phyloP scores from a whole-genome alignment of 2,329 filamentous ascomycete genomes.

The Penicillium capsulatum region DNA sequence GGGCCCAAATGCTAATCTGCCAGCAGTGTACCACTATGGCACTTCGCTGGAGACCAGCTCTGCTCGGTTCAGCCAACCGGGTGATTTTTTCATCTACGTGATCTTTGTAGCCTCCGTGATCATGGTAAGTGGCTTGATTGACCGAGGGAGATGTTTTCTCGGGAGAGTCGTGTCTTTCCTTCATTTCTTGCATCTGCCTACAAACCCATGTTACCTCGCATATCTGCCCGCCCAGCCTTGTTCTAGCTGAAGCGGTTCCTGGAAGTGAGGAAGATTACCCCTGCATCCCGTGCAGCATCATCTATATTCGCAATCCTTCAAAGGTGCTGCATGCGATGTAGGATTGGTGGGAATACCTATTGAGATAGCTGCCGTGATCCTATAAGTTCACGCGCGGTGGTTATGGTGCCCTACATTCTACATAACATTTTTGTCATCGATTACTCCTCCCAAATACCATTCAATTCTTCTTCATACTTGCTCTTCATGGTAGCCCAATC shows the following conservation, averaged over 20 bases:
- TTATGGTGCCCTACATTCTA: conserved; percentile 63
- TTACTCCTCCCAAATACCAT: conserved; percentile 23
- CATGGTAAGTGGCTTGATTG: conserved; percentile 61
- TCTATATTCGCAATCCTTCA: conserved; percentile 57
- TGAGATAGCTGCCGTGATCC: conserved; percentile 57
- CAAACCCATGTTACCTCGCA: conserved; percentile 51
- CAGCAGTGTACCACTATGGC: conserved; percentile 68
- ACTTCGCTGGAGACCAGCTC: conserved; percentile 69
- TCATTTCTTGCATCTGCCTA: conserved; percentile 19
- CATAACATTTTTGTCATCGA: conserved; percentile 22
- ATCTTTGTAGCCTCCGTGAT: conserved; percentile 68
- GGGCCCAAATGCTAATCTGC: conserved; percentile 30
- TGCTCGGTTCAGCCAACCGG: conserved; percentile 67
- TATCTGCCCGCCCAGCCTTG: conserved; percentile 74
- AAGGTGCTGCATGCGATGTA: conserved; percentile 61
- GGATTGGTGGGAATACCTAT: conserved; percentile 71
- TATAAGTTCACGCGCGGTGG: conserved; percentile 58
- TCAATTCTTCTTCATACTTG: conserved; percentile 10
- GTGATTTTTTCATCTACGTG: conserved; percentile 77
- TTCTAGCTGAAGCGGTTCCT: conserved; percentile 77
- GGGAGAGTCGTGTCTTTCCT: conserved; percentile 12
- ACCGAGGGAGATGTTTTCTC: conserved; percentile 12
- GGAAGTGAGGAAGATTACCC: conserved; percentile 77
- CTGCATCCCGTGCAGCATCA: conserved; percentile 56
- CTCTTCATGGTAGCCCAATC: conserved; percentile 21